phyloP scores from a whole-genome alignment of 192 early-diverging fungal genomes.

The Gryganskiella cystojenkinii region DNA sequence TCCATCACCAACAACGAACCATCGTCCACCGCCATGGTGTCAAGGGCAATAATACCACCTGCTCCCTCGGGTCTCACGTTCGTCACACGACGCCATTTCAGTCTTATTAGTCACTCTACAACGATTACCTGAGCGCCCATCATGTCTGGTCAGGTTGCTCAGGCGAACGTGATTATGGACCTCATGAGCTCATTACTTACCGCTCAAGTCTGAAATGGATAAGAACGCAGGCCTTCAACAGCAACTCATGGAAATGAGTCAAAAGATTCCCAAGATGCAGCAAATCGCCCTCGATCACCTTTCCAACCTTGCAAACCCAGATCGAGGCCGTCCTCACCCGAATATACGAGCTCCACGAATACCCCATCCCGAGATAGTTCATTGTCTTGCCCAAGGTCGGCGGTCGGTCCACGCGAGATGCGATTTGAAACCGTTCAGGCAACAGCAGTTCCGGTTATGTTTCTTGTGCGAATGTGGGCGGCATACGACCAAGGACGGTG shows the following conservation, averaged over 20 bases:
- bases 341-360: slow-evolving; percentile 33
- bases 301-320: not conserved
- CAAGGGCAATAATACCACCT: no score
- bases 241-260: not conserved
- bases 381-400: slow-evolving; percentile 10
- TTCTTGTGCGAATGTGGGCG: slow-evolving; percentile 21
- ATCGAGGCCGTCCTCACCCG: slow-evolving; percentile 1
- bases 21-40: no score
- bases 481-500: slow-evolving; percentile 5
- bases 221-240: not conserved
- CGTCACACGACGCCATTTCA: no score
- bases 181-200: not conserved
- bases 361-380: slow-evolving; percentile 25
- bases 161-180: no score
- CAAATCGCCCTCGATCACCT: slow-evolving; percentile 7
- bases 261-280: not conserved
- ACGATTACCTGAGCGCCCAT: no score
- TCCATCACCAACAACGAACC: no score
- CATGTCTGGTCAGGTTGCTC: no score
- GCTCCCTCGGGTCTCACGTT: no score
- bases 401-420: not conserved
- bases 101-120: no score
- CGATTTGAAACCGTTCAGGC: not conserved
- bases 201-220: no score
- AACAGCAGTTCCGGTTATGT: slow-evolving; percentile 3